phyloP scores from a whole-genome alignment of 768 basidiomycete genomes.

The Daedaleopsis nitida region DNA sequence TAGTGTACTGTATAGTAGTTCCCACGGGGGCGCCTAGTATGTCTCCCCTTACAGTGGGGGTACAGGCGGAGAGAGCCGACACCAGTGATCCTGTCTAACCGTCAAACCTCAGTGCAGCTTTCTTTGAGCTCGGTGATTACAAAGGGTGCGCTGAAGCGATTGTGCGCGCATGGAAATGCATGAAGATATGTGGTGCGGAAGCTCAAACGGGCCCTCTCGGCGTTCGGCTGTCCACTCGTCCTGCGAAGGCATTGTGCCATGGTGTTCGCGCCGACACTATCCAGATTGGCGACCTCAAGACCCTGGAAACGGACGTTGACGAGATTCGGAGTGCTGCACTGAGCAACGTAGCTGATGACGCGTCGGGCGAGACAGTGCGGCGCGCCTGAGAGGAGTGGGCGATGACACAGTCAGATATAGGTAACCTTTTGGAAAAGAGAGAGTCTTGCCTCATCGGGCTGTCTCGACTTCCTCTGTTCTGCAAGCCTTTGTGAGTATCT shows the following conservation, averaged over 20 bases:
- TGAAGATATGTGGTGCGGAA: neutral
- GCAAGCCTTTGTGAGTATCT: neutral
- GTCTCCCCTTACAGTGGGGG: too few relatives aligned
- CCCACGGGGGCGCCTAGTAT: too few relatives aligned
- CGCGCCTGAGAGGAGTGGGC: neutral
- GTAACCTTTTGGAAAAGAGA: neutral
- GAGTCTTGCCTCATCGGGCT: neutral
- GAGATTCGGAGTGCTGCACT: neutral
- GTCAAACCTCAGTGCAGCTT: slow-evolving; percentile 22
- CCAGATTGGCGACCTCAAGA: too few relatives aligned
- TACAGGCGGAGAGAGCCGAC: neutral
- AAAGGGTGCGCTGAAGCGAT: slow-evolving; percentile 12
- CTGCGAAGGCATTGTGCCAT: too few relatives aligned
- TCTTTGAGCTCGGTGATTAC: slow-evolving; percentile 21
- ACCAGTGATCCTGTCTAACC: slow-evolving; percentile 15
- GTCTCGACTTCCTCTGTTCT: slow-evolving; percentile 3
- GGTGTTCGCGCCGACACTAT: too few relatives aligned
- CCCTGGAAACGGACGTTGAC: too few relatives aligned
- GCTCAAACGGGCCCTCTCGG: too few relatives aligned
- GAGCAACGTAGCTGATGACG: neutral
- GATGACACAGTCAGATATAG: neutral
- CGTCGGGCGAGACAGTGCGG: neutral
- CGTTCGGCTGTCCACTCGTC: too few relatives aligned
- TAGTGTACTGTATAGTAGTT: neutral
- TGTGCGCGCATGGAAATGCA: neutral